Conservation (phyloP, 805 yeast genomes). For the Yamadazyma ubonensis region DNA sequence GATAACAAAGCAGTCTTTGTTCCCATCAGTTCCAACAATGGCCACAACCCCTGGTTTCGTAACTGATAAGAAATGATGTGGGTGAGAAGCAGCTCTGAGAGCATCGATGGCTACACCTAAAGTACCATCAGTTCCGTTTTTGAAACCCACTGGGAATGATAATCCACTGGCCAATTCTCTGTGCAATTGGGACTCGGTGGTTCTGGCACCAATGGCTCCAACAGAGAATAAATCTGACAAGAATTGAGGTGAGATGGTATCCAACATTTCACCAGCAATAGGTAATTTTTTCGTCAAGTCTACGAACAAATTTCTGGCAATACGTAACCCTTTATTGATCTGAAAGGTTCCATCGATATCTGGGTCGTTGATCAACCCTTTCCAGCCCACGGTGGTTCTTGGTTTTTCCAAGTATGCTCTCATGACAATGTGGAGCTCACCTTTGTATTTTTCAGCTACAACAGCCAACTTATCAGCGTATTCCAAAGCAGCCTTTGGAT, state of each 20-base stretch:
- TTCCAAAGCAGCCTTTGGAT: conserved; percentile 83
- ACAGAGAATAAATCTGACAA: conserved; percentile 85
- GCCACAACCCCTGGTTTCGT: conserved; percentile 97
- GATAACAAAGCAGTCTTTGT: conserved; percentile 89
- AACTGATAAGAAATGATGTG: conserved; percentile 96
- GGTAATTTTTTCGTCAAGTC: conserved; percentile 83
- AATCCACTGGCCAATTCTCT: conserved; percentile 96
- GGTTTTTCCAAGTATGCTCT: conserved; percentile 98
- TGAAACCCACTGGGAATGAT: conserved; percentile 98
- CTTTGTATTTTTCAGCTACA: conserved; percentile 66
- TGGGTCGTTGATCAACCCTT: conserved; percentile 96
- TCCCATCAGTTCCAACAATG: conserved; percentile 93
- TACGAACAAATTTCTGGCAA: conserved; percentile 80
- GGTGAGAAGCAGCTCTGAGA: conserved; percentile 82
- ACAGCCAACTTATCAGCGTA: conserved; percentile 71
- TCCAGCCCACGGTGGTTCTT: conserved; percentile 99
- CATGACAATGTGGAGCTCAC: conserved; percentile 85
- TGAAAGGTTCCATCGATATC: conserved; percentile 89
- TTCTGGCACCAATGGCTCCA: conserved; percentile 99
- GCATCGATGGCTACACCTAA: conserved; percentile 93
- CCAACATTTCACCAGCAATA: conserved; percentile 97
- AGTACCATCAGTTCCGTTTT: conserved; percentile 97
- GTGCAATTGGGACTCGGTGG: conserved; percentile 97
- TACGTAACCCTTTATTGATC: conserved; percentile 89
- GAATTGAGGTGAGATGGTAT: conserved; percentile 95